These are phyloP conservation scores for Zalaria obscura DNA, from an alignment of 2,329 filamentous ascomycete genomes.

Conservation along the genomic window DNA sequence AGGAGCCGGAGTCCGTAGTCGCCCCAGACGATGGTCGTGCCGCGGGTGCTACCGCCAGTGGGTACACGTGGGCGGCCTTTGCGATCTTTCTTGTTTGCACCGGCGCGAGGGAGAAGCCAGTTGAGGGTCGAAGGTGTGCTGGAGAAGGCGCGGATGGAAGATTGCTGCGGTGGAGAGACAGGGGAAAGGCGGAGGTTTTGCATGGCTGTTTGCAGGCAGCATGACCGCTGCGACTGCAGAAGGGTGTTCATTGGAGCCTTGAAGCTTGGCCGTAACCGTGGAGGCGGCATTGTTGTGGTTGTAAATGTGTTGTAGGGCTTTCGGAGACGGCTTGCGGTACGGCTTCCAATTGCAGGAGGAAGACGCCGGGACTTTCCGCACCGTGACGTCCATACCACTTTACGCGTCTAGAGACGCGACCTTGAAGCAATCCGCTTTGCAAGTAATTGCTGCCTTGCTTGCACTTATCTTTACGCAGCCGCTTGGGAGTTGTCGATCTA, in stretches of 20 bases:
- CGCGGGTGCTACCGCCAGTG: conserved; percentile 80
- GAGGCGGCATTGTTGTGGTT: conserved; percentile 23
- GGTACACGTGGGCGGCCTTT: conserved; percentile 80
- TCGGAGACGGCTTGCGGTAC: too few relatives aligned
- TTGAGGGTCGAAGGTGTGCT: conserved; percentile 47
- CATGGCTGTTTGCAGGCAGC: neutral
- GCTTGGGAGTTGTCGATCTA: too few relatives aligned
- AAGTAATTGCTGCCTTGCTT: too few relatives aligned
- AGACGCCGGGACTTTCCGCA: too few relatives aligned
- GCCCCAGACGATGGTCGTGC: conserved; percentile 91
- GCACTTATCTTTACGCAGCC: too few relatives aligned
- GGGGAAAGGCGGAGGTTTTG: neutral
- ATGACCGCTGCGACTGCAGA: conserved; percentile 1
- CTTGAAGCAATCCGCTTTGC: too few relatives aligned
- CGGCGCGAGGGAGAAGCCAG: conserved; percentile 72
- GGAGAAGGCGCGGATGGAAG: conserved; percentile 50
- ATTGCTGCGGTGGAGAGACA: conserved; percentile 1
- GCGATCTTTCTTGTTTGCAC: conserved; percentile 72
- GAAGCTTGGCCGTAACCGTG: conserved; percentile 20
- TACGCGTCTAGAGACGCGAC: neutral
- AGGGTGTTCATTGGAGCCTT: conserved; percentile 11
- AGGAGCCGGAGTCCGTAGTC: conserved; percentile 89
- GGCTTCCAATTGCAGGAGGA: too few relatives aligned
- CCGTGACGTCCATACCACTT: neutral
- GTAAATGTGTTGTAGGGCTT: conserved; percentile 1